phyloP scores from a whole-genome alignment of 2,329 filamentous ascomycete genomes.

The Sclerotinia trifoliorum region DNA sequence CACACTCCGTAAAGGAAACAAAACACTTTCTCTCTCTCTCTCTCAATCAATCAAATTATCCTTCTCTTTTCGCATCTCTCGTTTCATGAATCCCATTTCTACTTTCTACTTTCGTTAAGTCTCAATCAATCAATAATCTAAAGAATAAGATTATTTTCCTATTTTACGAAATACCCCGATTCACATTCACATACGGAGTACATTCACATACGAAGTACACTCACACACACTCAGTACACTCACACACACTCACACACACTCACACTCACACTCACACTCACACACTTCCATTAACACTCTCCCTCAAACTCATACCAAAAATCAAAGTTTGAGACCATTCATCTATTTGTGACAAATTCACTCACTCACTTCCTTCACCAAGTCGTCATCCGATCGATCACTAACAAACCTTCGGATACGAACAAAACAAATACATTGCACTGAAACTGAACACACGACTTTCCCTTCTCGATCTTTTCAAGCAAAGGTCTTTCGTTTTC shows the following conservation, averaged over 20 bases:
- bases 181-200: not conserved
- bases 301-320: not conserved
- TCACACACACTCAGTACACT: not conserved
- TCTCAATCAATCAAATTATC: not conserved
- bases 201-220: not conserved
- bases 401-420: not conserved
- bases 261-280: not conserved
- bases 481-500: slow-evolving; percentile 1
- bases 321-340: not conserved
- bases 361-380: not conserved
- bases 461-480: not conserved
- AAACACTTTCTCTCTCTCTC: too few relatives aligned
- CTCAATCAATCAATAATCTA: not conserved
- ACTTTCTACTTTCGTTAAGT: not conserved
- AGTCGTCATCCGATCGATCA: not conserved
- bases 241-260: too few relatives aligned
- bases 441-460: not conserved
- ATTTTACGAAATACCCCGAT: not conserved
- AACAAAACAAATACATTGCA: not conserved
- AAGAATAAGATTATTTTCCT: not conserved
- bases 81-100: not conserved
- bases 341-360: not conserved
- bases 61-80: not conserved
- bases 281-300: not conserved
- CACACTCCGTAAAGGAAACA: too few relatives aligned